Conservation (phyloP, 2,329 filamentous ascomycete genomes). For the Cercospora sp. region DNA sequence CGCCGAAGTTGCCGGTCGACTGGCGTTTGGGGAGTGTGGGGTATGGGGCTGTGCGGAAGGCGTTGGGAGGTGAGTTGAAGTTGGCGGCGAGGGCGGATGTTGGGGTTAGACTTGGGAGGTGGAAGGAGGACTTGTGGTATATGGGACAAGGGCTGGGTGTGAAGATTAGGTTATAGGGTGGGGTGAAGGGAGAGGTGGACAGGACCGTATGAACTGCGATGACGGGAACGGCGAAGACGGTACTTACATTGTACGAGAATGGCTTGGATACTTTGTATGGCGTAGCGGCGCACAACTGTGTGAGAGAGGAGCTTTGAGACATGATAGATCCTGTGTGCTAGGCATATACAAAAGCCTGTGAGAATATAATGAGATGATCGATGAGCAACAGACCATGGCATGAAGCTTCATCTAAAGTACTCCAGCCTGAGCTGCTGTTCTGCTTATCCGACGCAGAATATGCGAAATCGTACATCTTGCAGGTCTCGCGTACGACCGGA, state of each 20-base stretch:
- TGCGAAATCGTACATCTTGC: not conserved
- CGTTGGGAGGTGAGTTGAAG: constrained; percentile 76
- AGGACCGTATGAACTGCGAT: not conserved
- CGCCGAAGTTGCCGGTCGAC: constrained; percentile 77
- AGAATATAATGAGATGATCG: not conserved
- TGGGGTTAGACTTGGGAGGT: constrained; percentile 71
- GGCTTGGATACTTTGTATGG: not conserved
- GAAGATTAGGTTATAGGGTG: constrained; percentile 45
- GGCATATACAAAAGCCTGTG: not conserved
- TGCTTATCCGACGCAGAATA: not conserved
- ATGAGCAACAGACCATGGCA: not conserved
- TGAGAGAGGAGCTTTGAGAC: not conserved
- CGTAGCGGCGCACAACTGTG: not conserved
- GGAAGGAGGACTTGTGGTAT: constrained; percentile 65
- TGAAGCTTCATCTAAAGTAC: not conserved
- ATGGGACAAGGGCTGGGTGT: constrained; percentile 50
- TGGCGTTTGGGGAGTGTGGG: constrained; percentile 78
- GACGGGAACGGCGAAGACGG: no score
- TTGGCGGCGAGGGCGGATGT: constrained; percentile 77
- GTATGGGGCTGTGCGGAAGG: constrained; percentile 76
- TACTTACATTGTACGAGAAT: not conserved
- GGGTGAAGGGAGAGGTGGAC: not conserved
- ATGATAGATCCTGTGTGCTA: not conserved
- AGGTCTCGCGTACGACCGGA: not conserved
- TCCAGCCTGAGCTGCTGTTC: not conserved